phyloP scores from a whole-genome alignment of 371 early-diverging fungal genomes.

The Phascolomyces articulosus region DNA sequence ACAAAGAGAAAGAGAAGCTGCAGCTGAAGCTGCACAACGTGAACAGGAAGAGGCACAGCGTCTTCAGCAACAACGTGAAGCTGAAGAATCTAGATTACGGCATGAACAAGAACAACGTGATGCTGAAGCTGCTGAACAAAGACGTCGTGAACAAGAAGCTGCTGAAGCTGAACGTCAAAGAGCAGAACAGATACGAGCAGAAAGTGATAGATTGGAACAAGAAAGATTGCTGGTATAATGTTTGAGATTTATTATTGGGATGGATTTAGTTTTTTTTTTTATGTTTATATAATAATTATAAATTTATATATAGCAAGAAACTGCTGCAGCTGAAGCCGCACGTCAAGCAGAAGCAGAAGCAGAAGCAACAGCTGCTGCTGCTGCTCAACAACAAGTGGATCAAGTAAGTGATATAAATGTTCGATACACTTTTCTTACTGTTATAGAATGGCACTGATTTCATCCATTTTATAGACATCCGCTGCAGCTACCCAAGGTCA shows the following conservation, averaged over 20 bases:
- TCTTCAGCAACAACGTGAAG: slow-evolving; percentile 22
- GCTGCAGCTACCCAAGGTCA: slow-evolving; percentile 5
- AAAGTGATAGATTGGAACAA: slow-evolving; percentile 22
- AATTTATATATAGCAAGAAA: not conserved
- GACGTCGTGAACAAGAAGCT: slow-evolving; percentile 27
- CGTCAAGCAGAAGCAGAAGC: slow-evolving; percentile 13
- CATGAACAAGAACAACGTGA: slow-evolving; percentile 17
- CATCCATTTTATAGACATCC: too few species aligned
- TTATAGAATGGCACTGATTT: slow-evolving; percentile 27
- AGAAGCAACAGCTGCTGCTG: too few species aligned
- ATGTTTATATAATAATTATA: not conserved
- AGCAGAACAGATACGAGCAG: slow-evolving; percentile 27
- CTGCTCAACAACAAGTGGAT: slow-evolving; percentile 15
- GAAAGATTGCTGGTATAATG: slow-evolving; percentile 18
- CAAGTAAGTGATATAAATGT: slow-evolving; percentile 3
- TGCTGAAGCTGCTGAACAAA: slow-evolving; percentile 41
- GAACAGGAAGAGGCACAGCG: slow-evolving; percentile 22
- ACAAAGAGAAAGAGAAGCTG: slow-evolving; percentile 11
- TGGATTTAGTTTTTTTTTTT: not conserved
- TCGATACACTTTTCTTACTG: not conserved
- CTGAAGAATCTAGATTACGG: slow-evolving; percentile 4
- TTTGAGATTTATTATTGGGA: too few species aligned
- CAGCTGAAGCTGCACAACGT: slow-evolving; percentile 1
- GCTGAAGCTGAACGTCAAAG: slow-evolving; percentile 26
- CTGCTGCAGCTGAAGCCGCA: not conserved